These are phyloP conservation scores for Fraxinus floribunda DNA, from an alignment of 305 asterid species.

Conservation along the genomic window DNA sequence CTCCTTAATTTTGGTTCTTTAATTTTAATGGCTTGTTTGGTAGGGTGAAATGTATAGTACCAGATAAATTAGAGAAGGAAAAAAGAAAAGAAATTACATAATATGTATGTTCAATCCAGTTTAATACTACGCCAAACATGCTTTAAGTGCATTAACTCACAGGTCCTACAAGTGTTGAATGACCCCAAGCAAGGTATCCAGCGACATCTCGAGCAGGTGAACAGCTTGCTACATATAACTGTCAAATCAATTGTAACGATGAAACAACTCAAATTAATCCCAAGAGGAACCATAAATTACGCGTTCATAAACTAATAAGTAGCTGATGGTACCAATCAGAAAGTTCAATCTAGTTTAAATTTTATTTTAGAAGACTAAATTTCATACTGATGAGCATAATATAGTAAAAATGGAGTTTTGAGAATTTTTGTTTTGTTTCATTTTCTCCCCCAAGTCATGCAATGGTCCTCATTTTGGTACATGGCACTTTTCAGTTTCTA, in stretches of 20 bases:
- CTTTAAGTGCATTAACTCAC: slow-evolving; percentile 43
- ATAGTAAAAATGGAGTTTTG: background rate
- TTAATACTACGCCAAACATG: background rate
- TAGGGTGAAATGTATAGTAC: background rate
- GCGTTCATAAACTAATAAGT: too few species aligned
- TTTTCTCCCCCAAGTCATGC: too few species aligned
- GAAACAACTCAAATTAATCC: background rate
- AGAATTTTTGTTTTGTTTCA: too few species aligned
- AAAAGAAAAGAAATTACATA: background rate
- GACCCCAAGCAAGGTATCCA: slow-evolving; percentile 95
- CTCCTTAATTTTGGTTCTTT: background rate
- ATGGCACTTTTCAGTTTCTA: background rate
- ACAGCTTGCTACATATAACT: slow-evolving; percentile 89
- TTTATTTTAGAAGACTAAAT: background rate
- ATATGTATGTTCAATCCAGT: background rate
- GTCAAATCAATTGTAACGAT: slow-evolving; percentile 27
- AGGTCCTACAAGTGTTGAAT: slow-evolving; percentile 86
- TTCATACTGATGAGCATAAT: background rate
- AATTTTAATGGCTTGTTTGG: background rate
- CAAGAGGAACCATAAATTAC: too few species aligned
- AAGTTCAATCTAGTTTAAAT: background rate
- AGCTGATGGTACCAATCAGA: background rate
- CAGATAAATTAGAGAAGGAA: background rate
- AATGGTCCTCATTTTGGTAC: background rate
- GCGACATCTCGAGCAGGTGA: slow-evolving; percentile 92